phyloP scores from a whole-genome alignment of 176 grass and related monocot genomes.

The Chrysopogon serrulatus region DNA sequence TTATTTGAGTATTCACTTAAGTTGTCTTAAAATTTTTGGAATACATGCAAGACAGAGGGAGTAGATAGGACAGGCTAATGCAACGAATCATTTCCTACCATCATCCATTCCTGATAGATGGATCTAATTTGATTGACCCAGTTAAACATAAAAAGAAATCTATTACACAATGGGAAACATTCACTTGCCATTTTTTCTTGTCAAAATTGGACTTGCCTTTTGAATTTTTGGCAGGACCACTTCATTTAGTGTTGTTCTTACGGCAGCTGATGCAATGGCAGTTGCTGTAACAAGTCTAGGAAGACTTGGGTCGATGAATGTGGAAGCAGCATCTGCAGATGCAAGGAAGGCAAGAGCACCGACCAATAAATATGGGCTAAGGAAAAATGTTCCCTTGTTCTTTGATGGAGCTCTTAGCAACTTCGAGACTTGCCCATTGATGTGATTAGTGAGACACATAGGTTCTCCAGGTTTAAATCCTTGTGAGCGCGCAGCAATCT shows the following conservation, averaged over 20 bases:
- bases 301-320: conserved; percentile 74
- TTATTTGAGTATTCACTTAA: neutral
- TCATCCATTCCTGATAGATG: neutral
- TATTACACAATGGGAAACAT: neutral
- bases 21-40: neutral
- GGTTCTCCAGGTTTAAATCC: conserved; percentile 75
- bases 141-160: neutral
- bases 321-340: conserved; percentile 67
- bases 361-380: conserved; percentile 58
- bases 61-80: neutral
- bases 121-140: neutral
- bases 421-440: conserved; percentile 61
- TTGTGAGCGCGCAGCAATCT: conserved; percentile 50
- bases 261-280: conserved; percentile 57
- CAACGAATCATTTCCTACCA: neutral
- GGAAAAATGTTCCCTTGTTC: conserved; percentile 42
- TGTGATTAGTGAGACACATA: conserved; percentile 86
- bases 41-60: neutral
- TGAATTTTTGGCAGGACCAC: conserved; percentile 65
- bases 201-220: conserved; percentile 44
- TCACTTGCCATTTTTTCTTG: neutral
- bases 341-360: conserved; percentile 75
- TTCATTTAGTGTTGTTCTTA: conserved; percentile 63
- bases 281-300: conserved; percentile 76
- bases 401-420: conserved; percentile 72